Evolutionary conservation across 495 filamentous ascomycete species (phyloP), one percentile per base, ranked within the genome.

Genomic region (Sordaria brevicollis): DNA sequence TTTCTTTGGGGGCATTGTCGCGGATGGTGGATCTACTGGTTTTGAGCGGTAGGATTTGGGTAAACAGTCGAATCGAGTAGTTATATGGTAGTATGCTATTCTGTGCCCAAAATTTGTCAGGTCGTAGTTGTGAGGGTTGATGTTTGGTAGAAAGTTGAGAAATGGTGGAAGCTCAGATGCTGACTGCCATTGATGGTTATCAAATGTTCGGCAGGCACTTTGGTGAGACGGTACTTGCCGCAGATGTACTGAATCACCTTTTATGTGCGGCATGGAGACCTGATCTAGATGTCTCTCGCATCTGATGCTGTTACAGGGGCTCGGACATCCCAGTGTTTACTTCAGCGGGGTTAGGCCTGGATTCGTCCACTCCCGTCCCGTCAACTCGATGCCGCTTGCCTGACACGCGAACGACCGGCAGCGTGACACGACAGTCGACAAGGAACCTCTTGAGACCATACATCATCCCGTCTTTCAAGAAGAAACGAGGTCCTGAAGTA

Each of bases 1-100:
- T 82, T 91, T 92, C 71, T 88, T 89, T 10, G 92, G 91, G 43
- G 92, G 89, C 92, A 96, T 96, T 21, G 57, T 38, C 25, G 65
- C 29, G 31, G 49, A 57, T 3, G 49, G 5, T 25, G 4, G 49
- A 31, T 31, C 2, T 62, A 2, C 0, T 11, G 10, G 3, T 0
- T 57, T 57, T 31, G 25, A 57, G 49, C 25, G 29, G 10, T 57
- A 7, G 21, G 8, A 5, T 15, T 10, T 54, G 43, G 9, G 19
- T 54, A 25, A 11, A 10, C 43, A 21, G 43, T 10, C 10, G 4
- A 25, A 25, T 13, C 21, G 43, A 31, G 25, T 31, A 57, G 49
- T 13, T 21, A 15, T 62, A 31, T 17, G 17, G 2, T 3, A 62
- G 17, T 62, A 62, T 62, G 25, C 49, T 62, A 31, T 62, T 21